phyloP scores from a whole-genome alignment of 2,329 filamentous ascomycete species.

The Aspergillus intermedius region DNA sequence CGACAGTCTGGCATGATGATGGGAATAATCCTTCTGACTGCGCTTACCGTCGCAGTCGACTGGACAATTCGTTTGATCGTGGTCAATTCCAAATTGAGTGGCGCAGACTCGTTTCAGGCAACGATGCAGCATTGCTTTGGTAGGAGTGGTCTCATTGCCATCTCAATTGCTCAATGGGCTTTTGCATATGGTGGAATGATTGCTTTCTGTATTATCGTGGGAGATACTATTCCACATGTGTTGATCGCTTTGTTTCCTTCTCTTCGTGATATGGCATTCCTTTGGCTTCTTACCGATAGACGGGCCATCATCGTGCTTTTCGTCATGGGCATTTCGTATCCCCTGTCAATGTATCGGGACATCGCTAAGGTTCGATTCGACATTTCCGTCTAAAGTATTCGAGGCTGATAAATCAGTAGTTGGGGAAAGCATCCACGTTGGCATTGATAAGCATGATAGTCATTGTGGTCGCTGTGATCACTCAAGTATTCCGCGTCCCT shows the following conservation, averaged over 20 bases:
- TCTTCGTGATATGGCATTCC: constrained; percentile 62
- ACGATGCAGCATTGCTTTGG: constrained; percentile 97
- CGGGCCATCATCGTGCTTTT: constrained; percentile 83
- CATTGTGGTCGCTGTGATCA: constrained; percentile 80
- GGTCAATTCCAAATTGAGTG: constrained; percentile 93
- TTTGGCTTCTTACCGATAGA: constrained; percentile 76
- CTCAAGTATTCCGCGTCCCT: constrained; percentile 72
- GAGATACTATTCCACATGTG: constrained; percentile 92
- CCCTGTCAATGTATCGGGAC: constrained; percentile 86
- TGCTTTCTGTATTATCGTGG: constrained; percentile 94
- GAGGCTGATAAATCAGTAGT: constrained; percentile 46
- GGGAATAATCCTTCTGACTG: constrained; percentile 70
- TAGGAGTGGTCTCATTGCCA: constrained; percentile 76
- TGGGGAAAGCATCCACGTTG: constrained; percentile 91
- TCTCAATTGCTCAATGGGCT: constrained; percentile 88
- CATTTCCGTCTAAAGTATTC: neutral
- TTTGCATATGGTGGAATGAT: constrained; percentile 99
- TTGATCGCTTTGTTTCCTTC: constrained; percentile 74
- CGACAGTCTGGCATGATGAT: constrained; percentile 80
- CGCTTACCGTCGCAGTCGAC: constrained; percentile 77
- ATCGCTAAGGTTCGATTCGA: constrained; percentile 73
- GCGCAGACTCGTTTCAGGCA: constrained; percentile 87
- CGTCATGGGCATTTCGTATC: constrained; percentile 78
- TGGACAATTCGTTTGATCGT: constrained; percentile 98
- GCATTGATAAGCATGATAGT: constrained; percentile 88